Evolutionary conservation across 1,284 basidiomycete genomes (phyloP).

Genomic region (Pseudozyma tsukubaensis): DNA sequence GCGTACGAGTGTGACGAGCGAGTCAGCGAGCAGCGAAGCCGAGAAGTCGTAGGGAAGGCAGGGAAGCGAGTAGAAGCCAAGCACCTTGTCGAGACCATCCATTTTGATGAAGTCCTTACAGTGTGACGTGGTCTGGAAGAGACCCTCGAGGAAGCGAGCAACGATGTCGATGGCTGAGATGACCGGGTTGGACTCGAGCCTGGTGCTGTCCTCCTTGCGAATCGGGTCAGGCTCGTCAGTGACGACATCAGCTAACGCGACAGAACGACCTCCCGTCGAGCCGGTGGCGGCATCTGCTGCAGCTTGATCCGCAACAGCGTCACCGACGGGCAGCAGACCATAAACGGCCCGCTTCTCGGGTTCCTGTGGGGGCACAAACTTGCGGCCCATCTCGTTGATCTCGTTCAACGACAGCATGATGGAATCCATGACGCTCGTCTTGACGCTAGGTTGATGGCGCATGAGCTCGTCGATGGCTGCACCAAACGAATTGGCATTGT

Average conservation of each 20-base stretch:
- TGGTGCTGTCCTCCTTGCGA: slow-evolving; percentile 45
- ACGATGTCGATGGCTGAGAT: slow-evolving; percentile 62
- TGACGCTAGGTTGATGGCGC: slow-evolving; percentile 91
- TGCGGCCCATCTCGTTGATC: slow-evolving; percentile 78
- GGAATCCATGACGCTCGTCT: slow-evolving; percentile 74
- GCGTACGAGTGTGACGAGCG: slow-evolving; percentile 86
- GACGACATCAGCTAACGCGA: slow-evolving; percentile 55
- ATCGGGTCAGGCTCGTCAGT: slow-evolving; percentile 57
- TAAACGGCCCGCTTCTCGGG: slow-evolving; percentile 45
- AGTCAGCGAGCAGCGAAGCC: slow-evolving; percentile 82
- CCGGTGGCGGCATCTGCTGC: slow-evolving; percentile 11
- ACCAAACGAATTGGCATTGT: slow-evolving; percentile 89
- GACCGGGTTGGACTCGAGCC: slow-evolving; percentile 53
- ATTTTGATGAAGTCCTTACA: slow-evolving; percentile 89
- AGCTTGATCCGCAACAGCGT: slow-evolving; percentile 25
- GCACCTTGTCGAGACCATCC: slow-evolving; percentile 81
- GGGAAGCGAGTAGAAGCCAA: slow-evolving; percentile 82
- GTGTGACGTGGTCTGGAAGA: slow-evolving; percentile 87
- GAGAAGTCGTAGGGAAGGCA: slow-evolving; percentile 91
- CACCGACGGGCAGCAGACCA: slow-evolving; percentile 39
- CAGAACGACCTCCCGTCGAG: slow-evolving; percentile 17
- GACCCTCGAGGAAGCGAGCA: slow-evolving; percentile 77
- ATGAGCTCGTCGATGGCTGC: slow-evolving; percentile 93
- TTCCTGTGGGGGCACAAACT: slow-evolving; percentile 67
- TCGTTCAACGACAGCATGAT: slow-evolving; percentile 42